Evolutionary conservation across 2,329 filamentous ascomycete genomes (phyloP), one percentile per base, ranked within the genome.

Genomic region (Beauveria sp.): DNA sequence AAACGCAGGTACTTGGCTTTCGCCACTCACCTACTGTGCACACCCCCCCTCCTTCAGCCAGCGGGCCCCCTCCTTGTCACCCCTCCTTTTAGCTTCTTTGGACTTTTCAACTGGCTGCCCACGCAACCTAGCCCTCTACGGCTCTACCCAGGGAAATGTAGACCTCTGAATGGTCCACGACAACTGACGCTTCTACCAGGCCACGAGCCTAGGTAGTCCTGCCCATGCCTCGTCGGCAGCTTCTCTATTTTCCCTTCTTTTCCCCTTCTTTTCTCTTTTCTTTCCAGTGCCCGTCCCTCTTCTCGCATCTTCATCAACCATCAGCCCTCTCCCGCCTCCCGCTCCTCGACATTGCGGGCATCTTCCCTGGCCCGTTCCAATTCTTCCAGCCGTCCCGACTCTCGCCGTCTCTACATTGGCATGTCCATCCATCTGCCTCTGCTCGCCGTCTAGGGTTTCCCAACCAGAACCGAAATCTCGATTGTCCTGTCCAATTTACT

Each of bases 401-500:
- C 52, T 20, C 28, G 10, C 47, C 54, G 16, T 34, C 41, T 34
- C 53, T 6, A 14, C n/a, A 37, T 18, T 41, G 24, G 41, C 53
- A 55, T 55, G 53, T 18, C 26, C 54, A 46, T 18, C 20, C 12
- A 37, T 18, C 55, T 40, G 16, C 30, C 30, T 46, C 26, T 28
- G 20, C 8, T n/a, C 53, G 43, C 12, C 28, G 24, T 47, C 41
- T 56, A 58, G 46, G 34, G n/a, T 52, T 44, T 28, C 26, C 37
- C 22, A 46, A 22, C 3, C 26, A 47, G 46, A 54, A 55, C 40
- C 41, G 28, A 48, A 60, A 60, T 60, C 58, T 60, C 58, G 58
- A 60, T 60, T 37, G 40, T 37, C 41, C 22, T 41, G 51, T 22
- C 43, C 41, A 60, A 48, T 41, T 60, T 54, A 51, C 57, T 60